These are phyloP conservation scores for Astrothelium subdiscretum DNA, from an alignment of 495 filamentous ascomycete genomes.

Conservation along the genomic window DNA sequence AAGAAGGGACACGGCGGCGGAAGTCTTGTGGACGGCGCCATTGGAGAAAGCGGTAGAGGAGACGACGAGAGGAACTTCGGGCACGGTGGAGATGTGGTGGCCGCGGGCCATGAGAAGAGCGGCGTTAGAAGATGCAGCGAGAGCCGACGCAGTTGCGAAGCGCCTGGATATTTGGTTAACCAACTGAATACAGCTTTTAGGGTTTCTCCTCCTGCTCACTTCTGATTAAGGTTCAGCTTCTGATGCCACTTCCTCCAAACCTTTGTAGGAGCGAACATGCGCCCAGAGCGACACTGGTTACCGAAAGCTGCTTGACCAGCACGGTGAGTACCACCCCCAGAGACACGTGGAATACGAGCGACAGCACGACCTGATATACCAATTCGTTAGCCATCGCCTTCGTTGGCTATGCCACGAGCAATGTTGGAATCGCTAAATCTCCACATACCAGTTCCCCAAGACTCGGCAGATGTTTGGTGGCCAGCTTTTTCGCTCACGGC, in stretches of 20 bases:
- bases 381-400: conserved; percentile 24
- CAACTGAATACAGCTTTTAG: conserved; percentile 12
- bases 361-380: conserved; percentile 75
- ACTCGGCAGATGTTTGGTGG: conserved; percentile 98
- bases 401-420: background rate
- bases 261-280: conserved; percentile 99
- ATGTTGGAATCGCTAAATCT: conserved; percentile 4
- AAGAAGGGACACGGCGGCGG: conserved; percentile 73
- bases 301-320: conserved; percentile 99
- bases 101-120: conserved; percentile 92
- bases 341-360: conserved; percentile 99
- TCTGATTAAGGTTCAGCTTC: conserved; percentile 97
- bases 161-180: conserved; percentile 43
- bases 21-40: conserved; percentile 73
- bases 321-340: conserved; percentile 99
- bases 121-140: conserved; percentile 89
- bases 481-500: conserved; percentile 99
- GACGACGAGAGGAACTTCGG: conserved; percentile 94
- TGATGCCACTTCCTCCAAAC: conserved; percentile 99
- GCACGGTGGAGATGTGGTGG: conserved; percentile 82
- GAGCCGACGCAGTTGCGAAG: conserved; percentile 91
- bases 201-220: conserved; percentile 40
- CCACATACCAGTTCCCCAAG: conserved; percentile 97
- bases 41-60: conserved; percentile 74
- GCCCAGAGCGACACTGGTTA: conserved; percentile 99